Percentiles rank a stretch among this genome's conserved stretches.
Conservation (phyloP, 305 asterid species). For the Fraxinus ornus region DNA sequence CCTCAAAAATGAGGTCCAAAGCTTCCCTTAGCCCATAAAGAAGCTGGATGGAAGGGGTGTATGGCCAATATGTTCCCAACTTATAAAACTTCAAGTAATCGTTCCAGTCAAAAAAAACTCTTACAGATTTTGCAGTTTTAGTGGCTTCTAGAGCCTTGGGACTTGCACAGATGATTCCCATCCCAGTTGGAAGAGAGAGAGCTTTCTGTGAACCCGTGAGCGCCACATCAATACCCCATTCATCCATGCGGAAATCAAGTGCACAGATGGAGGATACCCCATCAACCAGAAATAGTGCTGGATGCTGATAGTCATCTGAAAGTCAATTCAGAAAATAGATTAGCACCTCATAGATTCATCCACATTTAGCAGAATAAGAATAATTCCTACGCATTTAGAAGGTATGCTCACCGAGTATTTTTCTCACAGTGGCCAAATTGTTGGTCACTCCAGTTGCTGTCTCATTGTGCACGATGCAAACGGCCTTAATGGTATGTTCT, state of each 20-base stretch:
- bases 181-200: constrained; percentile 89
- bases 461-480: constrained; percentile 97
- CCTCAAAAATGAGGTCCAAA: constrained; percentile 91
- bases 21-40: constrained; percentile 87
- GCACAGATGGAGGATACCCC: constrained; percentile 99
- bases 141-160: constrained; percentile 90
- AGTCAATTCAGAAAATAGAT: constrained; percentile 10
- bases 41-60: constrained; percentile 96
- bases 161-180: constrained; percentile 91
- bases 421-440: constrained; percentile 87
- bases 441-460: constrained; percentile 97
- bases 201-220: constrained; percentile 98
- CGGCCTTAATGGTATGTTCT: constrained; percentile 83
- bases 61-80: constrained; percentile 95
- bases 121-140: constrained; percentile 79
- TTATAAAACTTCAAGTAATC: constrained; percentile 93
- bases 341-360: not conserved
- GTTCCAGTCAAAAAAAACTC: constrained; percentile 95
- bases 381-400: not conserved
- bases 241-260: constrained; percentile 97
- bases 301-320: constrained; percentile 87
- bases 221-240: constrained; percentile 97
- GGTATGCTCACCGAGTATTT: constrained; percentile 65
- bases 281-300: constrained; percentile 86
- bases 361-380: not conserved